Evolutionary conservation across 2,329 filamentous ascomycete genomes (phyloP), one percentile per base, ranked within the genome.

Genomic region (Diplodia corticola): DNA sequence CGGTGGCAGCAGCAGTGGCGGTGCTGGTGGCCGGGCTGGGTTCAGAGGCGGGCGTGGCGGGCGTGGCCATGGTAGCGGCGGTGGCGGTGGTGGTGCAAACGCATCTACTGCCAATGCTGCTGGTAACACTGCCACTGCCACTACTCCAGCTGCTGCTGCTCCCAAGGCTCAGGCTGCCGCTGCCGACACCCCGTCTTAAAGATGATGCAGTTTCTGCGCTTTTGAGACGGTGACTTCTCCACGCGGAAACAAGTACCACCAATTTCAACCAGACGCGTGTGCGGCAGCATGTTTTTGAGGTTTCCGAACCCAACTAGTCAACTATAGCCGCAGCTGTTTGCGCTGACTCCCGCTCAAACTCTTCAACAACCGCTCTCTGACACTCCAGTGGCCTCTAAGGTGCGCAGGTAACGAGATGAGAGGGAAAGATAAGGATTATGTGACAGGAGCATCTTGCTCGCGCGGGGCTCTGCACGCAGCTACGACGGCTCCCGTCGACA

Each of bases 51-150:
- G 76, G 33, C 68, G 70, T 17, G 71, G 76, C 44, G 76, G 76
- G 59, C 73, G 77, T 28, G 74, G 75, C 59, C 73, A 75, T 33
- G 73, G 71, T 13, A 71, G 75, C 48, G 74, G 76, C 33, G 53
- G 54, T 12, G 40, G 46, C 63, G 63, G 57, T 17, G 9, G 28
- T 20, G 20, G 50, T 5, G 33, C 60, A 10, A 51, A 50, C 24
- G 44, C 30, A 6, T n/a, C 20, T 63, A 28, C 68, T 0, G 64
- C 69, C 60, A 20, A 68, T 20, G 59, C 65, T 40, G 49, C 70
- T n/a, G 55, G 70, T 5, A 15, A 65, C 30, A 46, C 68, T 4
- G 60, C 67, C 57, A 55, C 70, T 37, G 54, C 69, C 12, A 53
- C 69, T 0, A 26, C 55, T 1, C 9, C 40, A 12, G 40, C 64